These are phyloP conservation scores for Martensiomyces pterosporus DNA, from an alignment of 192 early-diverging fungal genomes.

Conservation along the genomic window DNA sequence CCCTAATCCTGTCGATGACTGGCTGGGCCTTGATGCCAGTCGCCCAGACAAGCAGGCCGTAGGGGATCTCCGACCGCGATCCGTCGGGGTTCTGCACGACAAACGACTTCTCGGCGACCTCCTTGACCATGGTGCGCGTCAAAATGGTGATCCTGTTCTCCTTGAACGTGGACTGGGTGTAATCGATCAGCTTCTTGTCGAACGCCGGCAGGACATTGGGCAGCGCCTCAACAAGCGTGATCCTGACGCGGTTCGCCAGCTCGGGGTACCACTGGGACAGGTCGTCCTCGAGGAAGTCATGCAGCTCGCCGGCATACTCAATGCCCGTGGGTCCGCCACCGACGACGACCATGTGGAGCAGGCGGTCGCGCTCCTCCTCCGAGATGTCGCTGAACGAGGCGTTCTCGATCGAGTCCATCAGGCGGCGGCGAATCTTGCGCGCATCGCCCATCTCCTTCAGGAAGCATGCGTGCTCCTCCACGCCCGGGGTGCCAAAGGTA, in stretches of 20 bases:
- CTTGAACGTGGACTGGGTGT: constrained; percentile 70
- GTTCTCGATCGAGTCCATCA: constrained; percentile 76
- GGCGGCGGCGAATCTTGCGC: constrained; percentile 69
- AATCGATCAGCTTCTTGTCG: constrained; percentile 67
- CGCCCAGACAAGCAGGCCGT: constrained; percentile 71
- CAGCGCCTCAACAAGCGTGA: constrained; percentile 78
- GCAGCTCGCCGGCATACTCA: constrained; percentile 70
- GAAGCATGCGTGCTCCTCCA: constrained; percentile 78
- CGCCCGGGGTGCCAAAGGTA: constrained; percentile 82
- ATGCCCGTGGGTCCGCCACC: constrained; percentile 86
- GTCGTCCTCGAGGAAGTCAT: constrained; percentile 82
- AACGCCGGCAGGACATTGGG: constrained; percentile 73
- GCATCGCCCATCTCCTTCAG: constrained; percentile 85
- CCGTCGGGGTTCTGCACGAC: constrained; percentile 55
- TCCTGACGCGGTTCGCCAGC: constrained; percentile 57
- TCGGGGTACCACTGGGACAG: constrained; percentile 69
- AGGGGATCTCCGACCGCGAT: constrained; percentile 52
- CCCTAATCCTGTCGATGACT: constrained; percentile 51
- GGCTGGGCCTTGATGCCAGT: constrained; percentile 71
- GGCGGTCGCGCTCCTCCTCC: constrained; percentile 57
- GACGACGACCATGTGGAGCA: constrained; percentile 80
- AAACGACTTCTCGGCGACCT: constrained; percentile 61
- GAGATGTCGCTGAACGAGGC: constrained; percentile 66
- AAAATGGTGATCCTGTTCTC: constrained; percentile 73
- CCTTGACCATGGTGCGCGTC: constrained; percentile 62